Conservation (phyloP, 306 rosid genomes). For the Echinosophora koreensis region DNA sequence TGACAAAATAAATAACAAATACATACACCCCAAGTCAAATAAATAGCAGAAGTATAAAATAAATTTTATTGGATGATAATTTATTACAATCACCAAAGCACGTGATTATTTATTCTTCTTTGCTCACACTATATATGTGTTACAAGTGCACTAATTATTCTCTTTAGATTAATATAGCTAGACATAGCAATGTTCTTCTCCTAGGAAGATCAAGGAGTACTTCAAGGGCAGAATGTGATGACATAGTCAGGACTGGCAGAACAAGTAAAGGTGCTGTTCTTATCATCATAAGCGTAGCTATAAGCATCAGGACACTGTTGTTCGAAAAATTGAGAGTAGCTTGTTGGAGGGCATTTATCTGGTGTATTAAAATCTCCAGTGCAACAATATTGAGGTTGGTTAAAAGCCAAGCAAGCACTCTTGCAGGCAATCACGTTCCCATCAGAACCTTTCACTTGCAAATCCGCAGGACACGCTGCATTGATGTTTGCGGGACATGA, state of each 20-base stretch:
- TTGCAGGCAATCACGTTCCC: constrained; percentile 49
- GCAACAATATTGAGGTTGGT: constrained; percentile 44
- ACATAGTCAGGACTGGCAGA: constrained; percentile 31
- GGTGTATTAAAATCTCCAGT: neutral
- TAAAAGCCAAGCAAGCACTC: constrained; percentile 50
- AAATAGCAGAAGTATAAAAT: neutral
- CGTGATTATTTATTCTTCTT: neutral
- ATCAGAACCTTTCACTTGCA: constrained; percentile 5
- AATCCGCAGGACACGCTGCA: neutral
- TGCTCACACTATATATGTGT: neutral
- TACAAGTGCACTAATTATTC: neutral
- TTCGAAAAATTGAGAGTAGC: constrained; percentile 42
- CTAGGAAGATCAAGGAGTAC: neutral
- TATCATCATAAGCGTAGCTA: constrained; percentile 35
- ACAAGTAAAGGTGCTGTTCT: constrained; percentile 49
- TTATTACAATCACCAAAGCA: neutral
- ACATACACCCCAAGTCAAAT: no score
- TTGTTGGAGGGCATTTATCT: constrained; percentile 10
- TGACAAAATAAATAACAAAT: no score
- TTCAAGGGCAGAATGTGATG: constrained; percentile 46
- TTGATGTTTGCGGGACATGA: constrained; percentile 26
- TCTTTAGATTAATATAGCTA: neutral
- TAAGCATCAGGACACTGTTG: constrained; percentile 38
- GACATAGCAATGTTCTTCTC: neutral
- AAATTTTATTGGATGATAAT: neutral